Conservation (phyloP, 73 alveolate genomes). For the Paramecium octaurelia region DNA sequence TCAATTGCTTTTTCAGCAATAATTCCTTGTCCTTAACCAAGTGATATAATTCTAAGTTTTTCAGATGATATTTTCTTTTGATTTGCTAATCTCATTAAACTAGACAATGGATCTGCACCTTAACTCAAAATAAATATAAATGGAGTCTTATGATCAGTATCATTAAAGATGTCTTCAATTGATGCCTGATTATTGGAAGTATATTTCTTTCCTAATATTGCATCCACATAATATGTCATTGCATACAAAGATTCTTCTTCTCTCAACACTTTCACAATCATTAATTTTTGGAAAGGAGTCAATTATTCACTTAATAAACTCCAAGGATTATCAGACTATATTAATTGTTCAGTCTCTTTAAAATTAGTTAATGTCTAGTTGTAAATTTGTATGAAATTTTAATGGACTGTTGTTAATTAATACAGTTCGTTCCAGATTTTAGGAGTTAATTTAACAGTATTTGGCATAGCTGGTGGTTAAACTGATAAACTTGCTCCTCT, state of each 20-base stretch:
- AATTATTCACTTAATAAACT: neutral
- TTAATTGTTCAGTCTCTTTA: constrained; percentile 24
- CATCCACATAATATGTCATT: constrained; percentile 82
- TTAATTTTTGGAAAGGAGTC: constrained; percentile 76
- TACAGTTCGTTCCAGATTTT: constrained; percentile 86
- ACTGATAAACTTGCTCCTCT: constrained; percentile 82
- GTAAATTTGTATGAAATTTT: constrained; percentile 84
- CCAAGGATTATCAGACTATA: constrained; percentile 63
- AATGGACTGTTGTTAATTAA: constrained; percentile 64
- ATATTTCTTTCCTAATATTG: constrained; percentile 78
- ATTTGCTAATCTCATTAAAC: constrained; percentile 52
- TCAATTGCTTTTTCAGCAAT: constrained; percentile 96
- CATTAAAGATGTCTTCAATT: constrained; percentile 88
- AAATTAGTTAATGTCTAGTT: constrained; percentile 34
- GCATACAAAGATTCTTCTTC: constrained; percentile 88
- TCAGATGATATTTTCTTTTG: constrained; percentile 63
- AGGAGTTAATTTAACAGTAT: constrained; percentile 71
- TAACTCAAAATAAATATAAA: constrained; percentile 70
- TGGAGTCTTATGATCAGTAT: constrained; percentile 90
- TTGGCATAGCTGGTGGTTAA: constrained; percentile 84
- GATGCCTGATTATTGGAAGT: constrained; percentile 79
- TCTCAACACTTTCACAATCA: constrained; percentile 84
- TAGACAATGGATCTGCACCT: constrained; percentile 62
- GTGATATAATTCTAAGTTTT: constrained; percentile 89
- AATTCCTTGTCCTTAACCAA: constrained; percentile 99